Conservation (phyloP, 805 yeast species). For the Wickerhamiella bombiphila region DNA sequence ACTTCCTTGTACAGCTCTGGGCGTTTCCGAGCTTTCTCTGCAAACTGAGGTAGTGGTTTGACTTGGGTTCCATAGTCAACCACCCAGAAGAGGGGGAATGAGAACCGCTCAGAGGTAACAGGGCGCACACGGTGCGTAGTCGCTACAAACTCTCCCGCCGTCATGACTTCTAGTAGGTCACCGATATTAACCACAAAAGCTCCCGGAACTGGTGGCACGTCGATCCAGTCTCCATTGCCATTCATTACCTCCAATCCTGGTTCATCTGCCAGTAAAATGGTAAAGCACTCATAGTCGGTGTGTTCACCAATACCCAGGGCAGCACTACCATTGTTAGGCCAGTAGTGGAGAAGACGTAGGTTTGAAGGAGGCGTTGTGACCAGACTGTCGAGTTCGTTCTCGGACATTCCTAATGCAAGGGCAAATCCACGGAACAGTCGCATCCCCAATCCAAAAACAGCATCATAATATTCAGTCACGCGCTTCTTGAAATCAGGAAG, state of each 20-base stretch:
- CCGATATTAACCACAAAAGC: constrained; percentile 47
- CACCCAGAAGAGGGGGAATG: constrained; percentile 15
- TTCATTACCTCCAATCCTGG: constrained; percentile 44
- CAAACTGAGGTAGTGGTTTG: constrained; percentile 8
- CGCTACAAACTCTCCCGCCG: constrained; percentile 44
- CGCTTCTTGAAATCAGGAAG: constrained; percentile 32
- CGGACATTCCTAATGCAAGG: constrained; percentile 38
- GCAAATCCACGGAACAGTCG: constrained; percentile 34
- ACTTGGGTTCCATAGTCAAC: constrained; percentile 6
- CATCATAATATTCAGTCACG: constrained; percentile 30
- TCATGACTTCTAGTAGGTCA: constrained; percentile 45
- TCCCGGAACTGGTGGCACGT: constrained; percentile 35
- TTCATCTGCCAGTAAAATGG: constrained; percentile 39
- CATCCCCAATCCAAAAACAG: constrained; percentile 32
- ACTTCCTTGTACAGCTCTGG: constrained; percentile 1
- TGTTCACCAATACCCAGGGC: constrained; percentile 45
- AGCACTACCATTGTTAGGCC: constrained; percentile 16
- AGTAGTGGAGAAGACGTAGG: constrained; percentile 44
- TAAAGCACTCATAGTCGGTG: constrained; percentile 32
- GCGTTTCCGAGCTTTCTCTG: not conserved
- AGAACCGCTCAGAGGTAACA: constrained; percentile 26
- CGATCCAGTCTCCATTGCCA: constrained; percentile 41
- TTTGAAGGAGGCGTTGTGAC: constrained; percentile 14
- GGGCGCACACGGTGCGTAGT: constrained; percentile 40
- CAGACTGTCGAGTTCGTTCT: constrained; percentile 33